Evolutionary conservation across 2,329 filamentous ascomycete species (phyloP).

Genomic region (Coniosporium tulheliwenetii): DNA sequence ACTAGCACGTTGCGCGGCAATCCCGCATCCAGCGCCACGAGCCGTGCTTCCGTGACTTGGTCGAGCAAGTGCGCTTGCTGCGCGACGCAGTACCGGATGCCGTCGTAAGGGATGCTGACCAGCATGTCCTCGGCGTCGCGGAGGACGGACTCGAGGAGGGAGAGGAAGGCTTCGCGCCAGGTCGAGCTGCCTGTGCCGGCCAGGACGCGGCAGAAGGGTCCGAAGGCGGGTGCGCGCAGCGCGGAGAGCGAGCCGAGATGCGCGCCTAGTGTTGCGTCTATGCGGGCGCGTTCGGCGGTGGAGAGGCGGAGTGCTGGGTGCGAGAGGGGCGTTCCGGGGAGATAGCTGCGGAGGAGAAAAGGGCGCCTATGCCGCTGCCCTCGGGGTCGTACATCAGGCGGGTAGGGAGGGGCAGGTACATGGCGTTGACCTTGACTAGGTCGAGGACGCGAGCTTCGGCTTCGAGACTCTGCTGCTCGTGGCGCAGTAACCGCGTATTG

Average conservation of each 20-base stretch:
- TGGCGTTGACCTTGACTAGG: constrained; percentile 18
- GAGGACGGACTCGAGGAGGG: constrained; percentile 35
- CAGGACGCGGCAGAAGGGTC: constrained; percentile 31
- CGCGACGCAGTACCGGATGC: constrained; percentile 33
- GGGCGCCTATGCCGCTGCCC: constrained; percentile 7
- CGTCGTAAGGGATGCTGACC: constrained; percentile 39
- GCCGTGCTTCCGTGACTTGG: constrained; percentile 31
- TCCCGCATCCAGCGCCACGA: constrained; percentile 35
- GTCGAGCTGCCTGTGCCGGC: constrained; percentile 27
- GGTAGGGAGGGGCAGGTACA: constrained; percentile 17
- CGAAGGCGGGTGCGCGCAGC: constrained; percentile 33
- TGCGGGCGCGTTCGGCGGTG: constrained; percentile 15
- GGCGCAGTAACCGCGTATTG: constrained; percentile 23
- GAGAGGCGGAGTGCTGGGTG: constrained; percentile 17
- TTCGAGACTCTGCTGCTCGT: constrained; percentile 25
- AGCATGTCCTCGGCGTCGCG: constrained; percentile 44
- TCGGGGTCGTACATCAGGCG: constrained; percentile 21
- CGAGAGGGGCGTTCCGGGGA: constrained; percentile 18
- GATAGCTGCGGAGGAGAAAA: constrained; percentile 14
- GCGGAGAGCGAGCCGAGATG: constrained; percentile 26
- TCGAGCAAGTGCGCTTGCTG: constrained; percentile 30
- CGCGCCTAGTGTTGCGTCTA: constrained; percentile 24
- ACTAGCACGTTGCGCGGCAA: constrained; percentile 35
- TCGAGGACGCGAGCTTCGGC: constrained; percentile 22
- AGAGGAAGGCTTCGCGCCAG: constrained; percentile 38